Base-by-base conservation (phyloP, 371 early-diverging fungal genomes). In the Rhizomucor miehei region DNA sequence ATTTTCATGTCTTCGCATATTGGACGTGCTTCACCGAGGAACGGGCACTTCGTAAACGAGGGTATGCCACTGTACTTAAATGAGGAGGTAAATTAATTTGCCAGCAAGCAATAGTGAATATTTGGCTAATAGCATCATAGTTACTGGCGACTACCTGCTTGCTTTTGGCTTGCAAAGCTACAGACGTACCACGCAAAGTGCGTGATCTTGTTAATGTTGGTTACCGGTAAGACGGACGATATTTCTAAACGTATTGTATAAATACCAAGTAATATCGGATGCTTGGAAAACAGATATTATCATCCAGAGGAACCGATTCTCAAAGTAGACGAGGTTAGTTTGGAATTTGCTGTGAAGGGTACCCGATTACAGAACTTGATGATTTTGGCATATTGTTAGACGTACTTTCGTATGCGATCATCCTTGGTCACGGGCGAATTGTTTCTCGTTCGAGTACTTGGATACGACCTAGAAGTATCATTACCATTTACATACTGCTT, bases 141-240 rank as follows among this genome's bases (percentile, higher is more conserved):
- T 51, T 80, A 16, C 54, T 79, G 43, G 69, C 73, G 11, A 71
- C 68, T n/a, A 75, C 83, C 4, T 80, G 80, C 46, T 46, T 82
- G 34, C 74, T 74, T 54, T 62, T 83, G 21, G 81, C 84, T 8
- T 76, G 79, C 39, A 83, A 83, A 66, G 63, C 71, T 25, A 80
- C 76, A 8, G 84, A 83, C 49, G 69, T 70, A 4, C 73, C 75
- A 16, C 64, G 81, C 35, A 83, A 83, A 63, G 69, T 83, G 36
- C 68, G 84, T 34, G 84, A 83, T 63, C 37, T 83, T 9, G 74
- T 83, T 46, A 83, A 83, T 59, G 81, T 79, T 17, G 70, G 79
- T 2, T 78, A 78, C 50, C 56, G 77, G 77, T 67, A 60, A 36
- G 55, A 29, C 14, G 29, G 3, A 29, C 8, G 8, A 8, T 8